phyloP scores from a whole-genome alignment of 208 protist genomes.

The Sergeia podlipaevii region DNA sequence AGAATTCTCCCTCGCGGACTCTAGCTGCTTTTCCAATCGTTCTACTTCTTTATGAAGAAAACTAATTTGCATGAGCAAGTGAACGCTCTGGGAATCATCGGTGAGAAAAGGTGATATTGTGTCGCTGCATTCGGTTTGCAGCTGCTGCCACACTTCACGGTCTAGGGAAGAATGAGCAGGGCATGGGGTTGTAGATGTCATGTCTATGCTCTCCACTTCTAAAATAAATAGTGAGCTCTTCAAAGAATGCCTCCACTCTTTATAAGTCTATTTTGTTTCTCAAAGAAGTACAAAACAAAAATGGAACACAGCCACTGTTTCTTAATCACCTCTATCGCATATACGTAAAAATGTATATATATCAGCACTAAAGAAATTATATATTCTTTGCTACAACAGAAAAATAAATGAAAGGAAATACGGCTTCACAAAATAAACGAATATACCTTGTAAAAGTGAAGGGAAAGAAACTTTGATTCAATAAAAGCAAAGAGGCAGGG shows the following conservation, averaged over 20 bases:
- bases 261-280: no score
- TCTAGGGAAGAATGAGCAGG: no score
- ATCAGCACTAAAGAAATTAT: slow-evolving; percentile 9
- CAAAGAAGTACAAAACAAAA: no score
- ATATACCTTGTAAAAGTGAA: slow-evolving; percentile 4
- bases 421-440: slow-evolving; percentile 7
- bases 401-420: slow-evolving; percentile 4
- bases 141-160: no score
- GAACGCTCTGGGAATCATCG: slow-evolving; percentile 39
- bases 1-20: slow-evolving; percentile 20
- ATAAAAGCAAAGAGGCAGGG: slow-evolving; percentile 15
- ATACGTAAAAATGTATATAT: slow-evolving; percentile 8
- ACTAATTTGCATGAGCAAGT: slow-evolving; percentile 64
- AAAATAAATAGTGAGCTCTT: no score
- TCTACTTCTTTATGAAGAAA: slow-evolving; percentile 85
- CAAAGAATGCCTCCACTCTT: no score
- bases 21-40: slow-evolving; percentile 49
- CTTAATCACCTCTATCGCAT: no score
- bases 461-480: slow-evolving; percentile 5
- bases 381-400: not conserved
- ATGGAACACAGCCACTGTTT: no score
- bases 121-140: no score
- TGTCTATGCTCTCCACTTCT: no score
- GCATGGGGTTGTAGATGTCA: no score
- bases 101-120: no score